Base-by-base conservation (phyloP, 306 rosid species). In the Ceratonia siliqua region DNA sequence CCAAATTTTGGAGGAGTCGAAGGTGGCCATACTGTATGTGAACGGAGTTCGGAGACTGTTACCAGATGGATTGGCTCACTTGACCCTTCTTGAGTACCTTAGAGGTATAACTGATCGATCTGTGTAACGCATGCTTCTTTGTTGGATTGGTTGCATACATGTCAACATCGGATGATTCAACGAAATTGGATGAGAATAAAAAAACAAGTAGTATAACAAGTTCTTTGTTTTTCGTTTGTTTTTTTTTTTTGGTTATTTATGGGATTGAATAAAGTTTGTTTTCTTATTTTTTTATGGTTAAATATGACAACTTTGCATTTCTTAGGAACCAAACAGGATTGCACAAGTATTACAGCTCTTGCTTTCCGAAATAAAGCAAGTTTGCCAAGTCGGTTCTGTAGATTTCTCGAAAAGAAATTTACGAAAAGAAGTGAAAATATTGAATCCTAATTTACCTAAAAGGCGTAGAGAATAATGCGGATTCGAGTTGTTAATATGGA, bases 41-140 rank as follows among this genome's bases (percentile, higher is more conserved):
- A 94, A 92, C 33, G 95, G 97, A 49, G 65, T 86, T 74, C 92
- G 99, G 6, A 83, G 75, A 87, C 80, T 81, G 8, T 78, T 94
- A 52, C 87, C 95, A 35, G 88, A 94, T 81, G 96, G 95, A 33
- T 81, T 90, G 24, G 97, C 99, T 68, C 97, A 94, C 81, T 78
- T 92, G 41, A 92, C 95, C 24, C 92, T 90, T 64, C 93, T 94
- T 3, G 99, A 94, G 78, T 94, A 92, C 83, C 96, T 94, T 61
- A 87, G 97, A 90, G 99, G 99, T 90, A 73, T 69, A 59, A 11
- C 17, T 52, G 0, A 25, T 33, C 6, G 8, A 6, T 46, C 25
- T 3, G 22, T 35, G 12, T 77, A 14, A 18, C 38, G 5, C 49
- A 8, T 9, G 50, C 32, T 13, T 32, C 27, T 27, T 7, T 38